Evolutionary conservation across 305 asterid genomes (phyloP).

Genomic region (Fraxinus nigra): DNA sequence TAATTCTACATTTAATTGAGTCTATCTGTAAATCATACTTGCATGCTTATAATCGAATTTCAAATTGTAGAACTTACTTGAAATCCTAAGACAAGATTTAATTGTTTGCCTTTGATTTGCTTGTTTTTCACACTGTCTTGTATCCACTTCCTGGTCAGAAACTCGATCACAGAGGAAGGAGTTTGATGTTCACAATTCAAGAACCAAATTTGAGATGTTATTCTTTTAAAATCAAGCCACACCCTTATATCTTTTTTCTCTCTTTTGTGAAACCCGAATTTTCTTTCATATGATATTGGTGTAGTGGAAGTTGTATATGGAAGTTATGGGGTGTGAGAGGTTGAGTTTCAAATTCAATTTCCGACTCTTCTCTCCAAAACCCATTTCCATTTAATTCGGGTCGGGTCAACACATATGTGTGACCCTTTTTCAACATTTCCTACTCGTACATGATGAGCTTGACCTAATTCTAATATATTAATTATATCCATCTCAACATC

Average conservation of each 20-base stretch:
- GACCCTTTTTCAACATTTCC: neutral
- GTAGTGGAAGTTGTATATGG: neutral
- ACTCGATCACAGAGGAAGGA: neutral
- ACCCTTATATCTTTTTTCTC: neutral
- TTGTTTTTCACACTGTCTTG: no score
- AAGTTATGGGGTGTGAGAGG: neutral
- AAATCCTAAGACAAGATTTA: neutral
- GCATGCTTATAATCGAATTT: neutral
- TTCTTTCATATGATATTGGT: neutral
- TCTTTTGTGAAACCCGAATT: neutral
- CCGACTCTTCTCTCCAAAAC: neutral
- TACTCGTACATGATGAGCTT: neutral
- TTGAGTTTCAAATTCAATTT: neutral
- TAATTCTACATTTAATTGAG: no score
- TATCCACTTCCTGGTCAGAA: neutral
- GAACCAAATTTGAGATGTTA: neutral
- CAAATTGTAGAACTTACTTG: neutral
- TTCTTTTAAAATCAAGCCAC: neutral
- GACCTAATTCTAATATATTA: neutral
- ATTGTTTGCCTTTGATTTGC: no score
- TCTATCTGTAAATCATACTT: neutral
- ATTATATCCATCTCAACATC: neutral
- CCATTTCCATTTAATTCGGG: no score
- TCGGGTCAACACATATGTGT: neutral
- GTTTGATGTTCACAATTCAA: neutral